Percentiles rank a stretch among this genome's conserved stretches.
Evolutionary conservation across 345 rosid genomes (phyloP).

Genomic region (Arabidopsis thaliana): TAIR10.1 NC_003075.7:439001-439500

Average conservation of each 20-base stretch:
- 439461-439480: conserved; percentile 46
- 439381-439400: conserved; percentile 14
- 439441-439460: not conserved
- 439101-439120: conserved; percentile 32
- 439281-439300: conserved; percentile 26
- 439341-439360: conserved; percentile 39
- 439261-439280: conserved; percentile 39
- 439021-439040: not conserved
- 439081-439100: conserved; percentile 39
- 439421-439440: conserved; percentile 34
- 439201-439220: conserved; percentile 22
- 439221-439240: conserved; percentile 9
- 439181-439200: conserved; percentile 2
- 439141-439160: not conserved
- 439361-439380: not conserved
- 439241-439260: conserved; percentile 37
- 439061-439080: conserved; percentile 28
- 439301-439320: conserved; percentile 5
- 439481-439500: conserved; percentile 51
- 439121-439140: conserved; percentile 34
- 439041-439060: conserved; percentile 8
- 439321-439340: conserved; percentile 39
- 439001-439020: too few species aligned
- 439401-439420: conserved; percentile 24
- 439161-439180: not conserved